A percentile compares a stretch with the other conserved stretches of the same genome.
Evolutionary conservation across 192 early-diverging fungal species (phyloP).

Genomic region (Gorgonomyces haynaldii): DNA sequence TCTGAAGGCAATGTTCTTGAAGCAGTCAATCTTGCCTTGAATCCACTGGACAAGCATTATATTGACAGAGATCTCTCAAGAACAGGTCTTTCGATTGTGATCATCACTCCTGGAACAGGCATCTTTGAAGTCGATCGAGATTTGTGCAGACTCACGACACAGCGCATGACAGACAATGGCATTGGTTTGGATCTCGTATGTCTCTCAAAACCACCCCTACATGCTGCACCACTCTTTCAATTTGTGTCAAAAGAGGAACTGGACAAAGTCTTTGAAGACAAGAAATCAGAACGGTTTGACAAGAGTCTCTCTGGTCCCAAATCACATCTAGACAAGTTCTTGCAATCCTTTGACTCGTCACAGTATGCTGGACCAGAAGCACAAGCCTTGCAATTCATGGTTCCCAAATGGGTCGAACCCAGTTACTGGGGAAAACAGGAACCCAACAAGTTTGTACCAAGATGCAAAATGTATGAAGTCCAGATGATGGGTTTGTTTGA

Average conservation of each 20-base stretch:
- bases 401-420: slow-evolving; percentile 87
- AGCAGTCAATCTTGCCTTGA: slow-evolving; percentile 91
- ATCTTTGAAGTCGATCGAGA: slow-evolving; percentile 79
- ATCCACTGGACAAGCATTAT: slow-evolving; percentile 87
- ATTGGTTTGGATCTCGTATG: slow-evolving; percentile 88
- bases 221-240: slow-evolving; percentile 77
- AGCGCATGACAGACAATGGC: slow-evolving; percentile 87
- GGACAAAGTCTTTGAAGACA: no score
- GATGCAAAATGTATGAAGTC: slow-evolving; percentile 75
- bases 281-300: neutral
- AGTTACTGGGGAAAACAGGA: slow-evolving; percentile 65
- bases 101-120: slow-evolving; percentile 38
- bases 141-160: slow-evolving; percentile 80
- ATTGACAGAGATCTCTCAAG: slow-evolving; percentile 87
- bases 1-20: slow-evolving; percentile 91
- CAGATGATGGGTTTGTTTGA: slow-evolving; percentile 66
- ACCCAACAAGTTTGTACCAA: slow-evolving; percentile 45
- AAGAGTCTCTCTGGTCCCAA: neutral
- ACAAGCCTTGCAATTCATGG: no score
- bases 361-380: no score
- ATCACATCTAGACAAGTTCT: no score
- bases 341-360: no score
- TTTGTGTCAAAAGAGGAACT: slow-evolving; percentile 58
- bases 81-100: slow-evolving; percentile 38
- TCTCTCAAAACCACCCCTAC: slow-evolving; percentile 73